phyloP scores from a whole-genome alignment of 192 early-diverging fungal species.

The Phlyctochytrium arcticum region DNA sequence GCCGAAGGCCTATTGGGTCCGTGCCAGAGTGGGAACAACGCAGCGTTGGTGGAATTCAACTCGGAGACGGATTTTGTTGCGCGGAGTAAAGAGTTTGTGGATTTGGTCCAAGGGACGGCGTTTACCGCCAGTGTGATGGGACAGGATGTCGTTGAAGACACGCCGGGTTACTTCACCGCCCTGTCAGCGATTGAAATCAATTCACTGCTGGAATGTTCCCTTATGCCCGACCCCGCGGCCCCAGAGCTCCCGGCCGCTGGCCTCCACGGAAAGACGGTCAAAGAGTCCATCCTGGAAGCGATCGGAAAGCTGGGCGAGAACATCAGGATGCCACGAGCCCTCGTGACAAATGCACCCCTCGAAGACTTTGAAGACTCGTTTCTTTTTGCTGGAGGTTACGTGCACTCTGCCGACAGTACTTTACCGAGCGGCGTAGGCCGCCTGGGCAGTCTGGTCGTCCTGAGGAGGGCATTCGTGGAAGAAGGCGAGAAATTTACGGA shows the following conservation, averaged over 20 bases:
- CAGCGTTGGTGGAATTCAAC: slow-evolving; percentile 59
- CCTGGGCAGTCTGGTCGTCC: slow-evolving; percentile 72
- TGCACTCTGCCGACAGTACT: slow-evolving; percentile 59
- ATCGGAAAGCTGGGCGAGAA: slow-evolving; percentile 92
- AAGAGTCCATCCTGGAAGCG: slow-evolving; percentile 62
- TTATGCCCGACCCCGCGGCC: background rate
- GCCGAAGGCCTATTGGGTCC: slow-evolving; percentile 75
- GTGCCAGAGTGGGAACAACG: slow-evolving; percentile 45
- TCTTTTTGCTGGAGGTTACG: slow-evolving; percentile 50
- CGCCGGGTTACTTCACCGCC: too few relatives aligned
- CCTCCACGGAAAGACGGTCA: slow-evolving; percentile 1
- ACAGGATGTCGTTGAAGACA: slow-evolving; percentile 44
- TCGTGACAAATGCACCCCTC: slow-evolving; percentile 37
- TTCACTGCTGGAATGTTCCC: background rate
- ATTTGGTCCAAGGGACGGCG: slow-evolving; percentile 47
- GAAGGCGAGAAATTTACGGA: background rate
- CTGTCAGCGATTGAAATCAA: background rate
- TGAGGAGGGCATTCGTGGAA: slow-evolving; percentile 37
- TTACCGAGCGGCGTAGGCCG: slow-evolving; percentile 53
- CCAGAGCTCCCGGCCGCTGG: background rate
- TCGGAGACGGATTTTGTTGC: slow-evolving; percentile 98
- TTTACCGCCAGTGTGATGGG: background rate
- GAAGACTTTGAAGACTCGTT: too few relatives aligned
- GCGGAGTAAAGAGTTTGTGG: slow-evolving; percentile 70
- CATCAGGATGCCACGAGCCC: slow-evolving; percentile 70